Base-by-base conservation (phyloP, 148 eudicot genomes). In the Vaccinium macrocarpon region DNA sequence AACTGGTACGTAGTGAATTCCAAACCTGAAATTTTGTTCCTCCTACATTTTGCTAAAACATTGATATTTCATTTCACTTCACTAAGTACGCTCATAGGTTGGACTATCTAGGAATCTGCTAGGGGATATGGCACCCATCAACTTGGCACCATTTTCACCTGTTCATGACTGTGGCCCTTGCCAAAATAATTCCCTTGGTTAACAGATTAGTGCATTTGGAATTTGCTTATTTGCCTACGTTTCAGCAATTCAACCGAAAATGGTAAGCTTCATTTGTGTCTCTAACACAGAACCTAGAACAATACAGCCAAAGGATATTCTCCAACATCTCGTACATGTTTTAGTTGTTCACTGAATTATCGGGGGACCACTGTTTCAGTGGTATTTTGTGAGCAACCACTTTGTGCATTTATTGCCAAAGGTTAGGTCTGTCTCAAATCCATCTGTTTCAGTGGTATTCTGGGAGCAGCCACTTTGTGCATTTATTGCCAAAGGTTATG, bases 1-100 rank as follows among this genome's bases (percentile, higher is more conserved):
- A 85, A 66, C 86, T 71, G 93, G 95, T 92, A 91, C 18, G 86
- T 83, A 32, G 78, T 25, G 29, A 25, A 25, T 55, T 51, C 42
- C 42, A 14, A 14, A 51, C 61, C 61, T 51, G 38, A 8, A 77
- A 21, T 51, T 76, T 23, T 49, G n/a, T 23, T 14, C 0, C 21
- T 77, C 61, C 42, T 77, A 77, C 11, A 53, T 51, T 52, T 52
- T 14, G 61, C 79, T 52, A 42, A 51, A 55, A 77, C 11, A 7
- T 77, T 77, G 42, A 18, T 77, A 25, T 76, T 18, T 4, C 7
- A 8, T 46, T 5, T 77, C 18, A 50, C 59, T 77, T 52, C 9
- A 77, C 38, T 52, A 52, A 8, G 38, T 35, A 35, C 38, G 38
- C 25, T 19, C 73, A 68, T 29, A 0, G 1, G 27, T 49, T 77